Evolutionary conservation across 768 basidiomycete genomes (phyloP), one percentile per base, ranked within the genome.

Genomic region (Tephrocybe rancida): DNA sequence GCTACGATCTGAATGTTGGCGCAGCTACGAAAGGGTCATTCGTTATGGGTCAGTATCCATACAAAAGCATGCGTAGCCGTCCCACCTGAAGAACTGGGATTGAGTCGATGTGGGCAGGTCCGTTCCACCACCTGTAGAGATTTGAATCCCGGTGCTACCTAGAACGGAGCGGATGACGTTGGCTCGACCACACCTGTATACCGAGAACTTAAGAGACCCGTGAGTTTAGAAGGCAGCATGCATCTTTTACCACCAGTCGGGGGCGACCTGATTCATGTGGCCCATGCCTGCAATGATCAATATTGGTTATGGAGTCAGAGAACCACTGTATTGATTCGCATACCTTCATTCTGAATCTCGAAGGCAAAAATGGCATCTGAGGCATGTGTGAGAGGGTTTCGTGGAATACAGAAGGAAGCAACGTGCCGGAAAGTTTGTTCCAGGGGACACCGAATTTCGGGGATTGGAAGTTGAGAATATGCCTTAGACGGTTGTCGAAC

Each of bases 181-280:
- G 11, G 64, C 64, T 38, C 64, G 55, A 22, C 51, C 59, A 45
- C 64, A 65, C 61, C 61, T 62, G 24, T 26, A 25, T 18, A 16
- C 21, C 11, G 18, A 24, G 5, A 24, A 19, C 18, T 16, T 19
- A 1, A 2, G 13, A 5, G 39, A 26, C 13, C 3, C 4, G 19
- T 5, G 19, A 29, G 22, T 6, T 16, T 30, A 44, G 14, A 46
- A 27, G n/a, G 7, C 25, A 16, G 8, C 18, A 10, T 24, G 11
- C 11, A 29, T 25, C 1, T 18, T 47, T 45, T 56, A 62, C 64
- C 64, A 65, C 64, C 64, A 65, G 48, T 62, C 50, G 9, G 64
- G 64, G 26, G 64, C 64, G 13, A 64, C 61, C 35, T 65, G 64
- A 30, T 64, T 57, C 64, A 65, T 65, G 39, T 65, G 64, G 3